phyloP scores from a whole-genome alignment of 225 moss, liverwort and hornwort species.

The Pseudoscleropodium purum region DNA sequence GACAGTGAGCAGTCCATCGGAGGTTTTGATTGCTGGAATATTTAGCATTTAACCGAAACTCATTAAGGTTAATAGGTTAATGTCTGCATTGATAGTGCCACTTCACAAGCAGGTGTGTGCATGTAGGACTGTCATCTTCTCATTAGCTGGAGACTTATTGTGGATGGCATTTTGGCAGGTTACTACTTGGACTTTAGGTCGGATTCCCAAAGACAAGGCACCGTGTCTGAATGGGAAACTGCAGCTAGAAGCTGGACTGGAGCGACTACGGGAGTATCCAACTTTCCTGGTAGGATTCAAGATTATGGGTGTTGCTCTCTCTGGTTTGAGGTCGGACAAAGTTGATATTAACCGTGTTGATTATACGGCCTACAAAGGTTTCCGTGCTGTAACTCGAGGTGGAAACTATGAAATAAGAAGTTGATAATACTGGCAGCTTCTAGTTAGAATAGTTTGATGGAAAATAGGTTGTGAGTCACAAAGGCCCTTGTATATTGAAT shows the following conservation, averaged over 20 bases:
- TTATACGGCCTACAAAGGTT: slow-evolving; percentile 63
- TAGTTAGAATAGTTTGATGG: background rate
- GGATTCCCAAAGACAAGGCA: slow-evolving; percentile 89
- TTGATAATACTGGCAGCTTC: slow-evolving; percentile 16
- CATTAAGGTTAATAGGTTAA: background rate
- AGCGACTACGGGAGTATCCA: slow-evolving; percentile 69
- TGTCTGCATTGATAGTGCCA: background rate
- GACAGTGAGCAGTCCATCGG: background rate
- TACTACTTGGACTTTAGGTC: slow-evolving; percentile 79
- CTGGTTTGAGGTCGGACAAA: slow-evolving; percentile 84
- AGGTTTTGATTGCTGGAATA: background rate
- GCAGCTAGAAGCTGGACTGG: slow-evolving; percentile 66
- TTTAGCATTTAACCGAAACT: background rate
- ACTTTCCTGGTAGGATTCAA: slow-evolving; percentile 84
- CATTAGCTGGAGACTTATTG: background rate
- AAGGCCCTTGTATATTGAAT: slow-evolving; percentile 8
- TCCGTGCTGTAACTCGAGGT: slow-evolving; percentile 77
- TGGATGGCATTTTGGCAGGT: slow-evolving; percentile 43
- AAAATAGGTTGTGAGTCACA: background rate
- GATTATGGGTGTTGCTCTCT: slow-evolving; percentile 72
- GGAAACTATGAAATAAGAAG: slow-evolving; percentile 88
- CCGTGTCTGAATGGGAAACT: slow-evolving; percentile 81
- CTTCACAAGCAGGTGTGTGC: background rate
- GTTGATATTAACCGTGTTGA: slow-evolving; percentile 63
- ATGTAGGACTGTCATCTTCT: background rate